These are phyloP conservation scores for Sicyos baderoa DNA, from an alignment of 306 rosid species.

Conservation along the genomic window DNA sequence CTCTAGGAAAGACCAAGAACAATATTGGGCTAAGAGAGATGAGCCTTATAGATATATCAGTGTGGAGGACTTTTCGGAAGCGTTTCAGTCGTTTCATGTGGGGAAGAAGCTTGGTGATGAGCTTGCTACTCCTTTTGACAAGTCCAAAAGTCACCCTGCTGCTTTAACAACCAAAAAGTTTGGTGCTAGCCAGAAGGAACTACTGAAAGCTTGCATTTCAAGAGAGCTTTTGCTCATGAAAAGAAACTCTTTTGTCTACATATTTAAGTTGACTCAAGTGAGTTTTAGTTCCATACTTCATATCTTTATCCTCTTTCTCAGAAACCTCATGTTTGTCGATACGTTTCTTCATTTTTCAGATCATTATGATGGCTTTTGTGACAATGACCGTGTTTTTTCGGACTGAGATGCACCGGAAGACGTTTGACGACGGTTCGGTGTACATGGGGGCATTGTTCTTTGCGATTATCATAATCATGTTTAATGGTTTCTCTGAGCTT, in stretches of 20 bases:
- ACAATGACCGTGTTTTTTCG: conserved; percentile 30
- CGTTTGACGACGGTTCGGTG: conserved; percentile 22
- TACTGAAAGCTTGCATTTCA: conserved; percentile 29
- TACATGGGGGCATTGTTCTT: conserved; percentile 34
- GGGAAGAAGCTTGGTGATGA: conserved; percentile 34
- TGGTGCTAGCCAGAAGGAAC: conserved; percentile 28
- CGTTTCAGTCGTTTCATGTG: conserved; percentile 29
- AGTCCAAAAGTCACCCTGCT: conserved; percentile 33
- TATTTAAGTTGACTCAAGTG: conserved; percentile 33
- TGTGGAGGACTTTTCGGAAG: conserved; percentile 31
- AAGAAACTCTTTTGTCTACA: conserved; percentile 37
- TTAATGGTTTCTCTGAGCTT: conserved; percentile 36
- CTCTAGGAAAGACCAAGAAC: conserved; percentile 41
- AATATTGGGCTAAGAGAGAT: conserved; percentile 32
- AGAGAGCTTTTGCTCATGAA: conserved; percentile 40
- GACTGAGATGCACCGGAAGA: conserved; percentile 28
- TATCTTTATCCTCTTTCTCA: not conserved
- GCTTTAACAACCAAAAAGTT: conserved; percentile 32
- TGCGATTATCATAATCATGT: conserved; percentile 23
- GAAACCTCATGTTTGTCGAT: not conserved
- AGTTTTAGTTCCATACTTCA: not conserved
- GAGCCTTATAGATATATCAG: conserved; percentile 27
- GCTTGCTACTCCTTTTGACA: conserved; percentile 35
- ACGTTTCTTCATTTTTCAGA: conserved; percentile 20
- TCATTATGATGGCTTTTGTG: conserved; percentile 21